These are phyloP conservation scores for Tylopilus balloui DNA, from an alignment of 768 basidiomycete genomes.

Conservation along the genomic window DNA sequence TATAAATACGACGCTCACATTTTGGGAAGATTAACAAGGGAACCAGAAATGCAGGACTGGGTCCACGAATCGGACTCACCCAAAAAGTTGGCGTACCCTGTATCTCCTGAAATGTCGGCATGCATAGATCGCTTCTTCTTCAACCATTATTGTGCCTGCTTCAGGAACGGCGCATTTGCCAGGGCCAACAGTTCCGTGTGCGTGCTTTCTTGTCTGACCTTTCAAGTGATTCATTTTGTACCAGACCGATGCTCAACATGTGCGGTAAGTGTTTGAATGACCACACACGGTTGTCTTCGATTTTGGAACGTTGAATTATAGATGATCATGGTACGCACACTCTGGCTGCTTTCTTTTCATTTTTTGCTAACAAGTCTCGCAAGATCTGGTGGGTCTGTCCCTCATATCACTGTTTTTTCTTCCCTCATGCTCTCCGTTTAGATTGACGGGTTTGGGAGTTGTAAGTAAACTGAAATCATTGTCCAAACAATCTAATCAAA, in stretches of 20 bases:
- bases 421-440: slow-evolving; percentile 20
- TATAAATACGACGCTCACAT: not conserved
- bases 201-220: slow-evolving; percentile 22
- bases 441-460: slow-evolving; percentile 85
- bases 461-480: slow-evolving; percentile 38
- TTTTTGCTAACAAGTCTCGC: slow-evolving; percentile 15
- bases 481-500: not conserved
- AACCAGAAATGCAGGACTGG: slow-evolving; percentile 90
- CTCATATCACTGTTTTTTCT: not conserved
- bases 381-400: slow-evolving; percentile 43
- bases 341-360: not conserved
- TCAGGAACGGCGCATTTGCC: slow-evolving; percentile 86
- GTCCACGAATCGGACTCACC: slow-evolving; percentile 53
- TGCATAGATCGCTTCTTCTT: slow-evolving; percentile 88
- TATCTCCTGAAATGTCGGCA: slow-evolving; percentile 66
- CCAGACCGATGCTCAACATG: slow-evolving; percentile 88
- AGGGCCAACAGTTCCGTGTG: slow-evolving; percentile 88
- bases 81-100: slow-evolving; percentile 50
- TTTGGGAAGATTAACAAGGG: slow-evolving; percentile 61
- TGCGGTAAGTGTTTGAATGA: slow-evolving; percentile 45
- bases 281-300: not conserved
- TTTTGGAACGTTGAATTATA: slow-evolving; percentile 22
- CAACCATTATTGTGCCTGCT: slow-evolving; percentile 84
- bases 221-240: slow-evolving; percentile 1
- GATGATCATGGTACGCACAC: slow-evolving; percentile 70